Base-by-base conservation (phyloP, 108 stramenopile genomes). In the Asterionellopsis glacialis region DNA sequence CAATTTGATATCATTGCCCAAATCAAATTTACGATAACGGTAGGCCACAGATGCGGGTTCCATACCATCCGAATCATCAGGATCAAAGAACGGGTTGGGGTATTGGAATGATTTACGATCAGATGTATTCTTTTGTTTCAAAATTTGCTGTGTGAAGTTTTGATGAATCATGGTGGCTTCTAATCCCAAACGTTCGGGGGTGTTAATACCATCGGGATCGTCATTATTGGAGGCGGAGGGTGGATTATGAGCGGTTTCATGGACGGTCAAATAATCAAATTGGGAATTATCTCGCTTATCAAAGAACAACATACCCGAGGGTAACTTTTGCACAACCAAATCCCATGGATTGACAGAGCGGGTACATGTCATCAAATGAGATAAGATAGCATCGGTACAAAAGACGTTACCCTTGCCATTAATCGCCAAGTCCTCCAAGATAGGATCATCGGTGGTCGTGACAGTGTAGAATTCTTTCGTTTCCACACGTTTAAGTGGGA, bases 111-210 rank as follows among this genome's bases (percentile, higher is more conserved):
- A 67, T 59, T 91, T 88, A 50, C 83, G 76, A 42, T 82, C 74
- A 43, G 79, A 59, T 33, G 33, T 33, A 33, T 33, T 33, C 62
- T 81, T 80, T 48, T 47, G 23, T 43, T 90, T 80, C 52, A 99
- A 69, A 23, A 95, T 90, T 74, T 99, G 98, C 69, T 99, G 98
- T 22, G 94, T 88, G 70, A 98, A 99, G 70, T 97, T 98, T 65
- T 99, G 97, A 65, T 97, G 95, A 69, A 99, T 94, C 80, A 86
- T 88, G 48, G 97, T 98, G 11, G 97, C 97, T 65, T 99, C 98
- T 23, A 96, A 61, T 41, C 84, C 76, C 13, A 99, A 85, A 13
- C 95, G 78, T 64, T 95, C 94, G 16, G 96, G 93, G 14, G 81
- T 82, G 79, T 98, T 97, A 71, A 94, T 84, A 41, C 83, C 77